Evolutionary conservation across 1,284 basidiomycete genomes (phyloP).

Genomic region (Anthracocystis setariae): DNA sequence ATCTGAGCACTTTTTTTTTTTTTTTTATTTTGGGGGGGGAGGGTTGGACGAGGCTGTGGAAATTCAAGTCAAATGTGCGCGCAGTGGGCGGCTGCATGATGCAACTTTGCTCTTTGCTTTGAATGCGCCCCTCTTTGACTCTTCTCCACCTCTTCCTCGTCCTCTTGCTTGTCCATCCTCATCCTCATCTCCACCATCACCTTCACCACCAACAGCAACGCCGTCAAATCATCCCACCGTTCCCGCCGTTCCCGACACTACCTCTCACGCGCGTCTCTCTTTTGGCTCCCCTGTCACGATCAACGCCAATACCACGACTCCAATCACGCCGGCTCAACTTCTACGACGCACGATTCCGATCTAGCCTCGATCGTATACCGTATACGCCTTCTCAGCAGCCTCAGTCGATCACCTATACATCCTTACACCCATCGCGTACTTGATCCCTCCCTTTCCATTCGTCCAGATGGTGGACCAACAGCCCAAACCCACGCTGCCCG

Average conservation of each 20-base stretch:
- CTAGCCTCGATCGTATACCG: no score
- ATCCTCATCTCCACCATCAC: constrained; percentile 4
- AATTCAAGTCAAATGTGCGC: no score
- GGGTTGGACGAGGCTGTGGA: no score
- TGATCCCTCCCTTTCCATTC: no score
- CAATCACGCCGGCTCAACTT: not conserved
- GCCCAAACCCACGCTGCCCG: constrained; percentile 37
- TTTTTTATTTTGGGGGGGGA: no score
- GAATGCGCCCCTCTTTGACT: no score
- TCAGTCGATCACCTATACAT: constrained; percentile 1
- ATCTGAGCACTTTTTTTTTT: no score
- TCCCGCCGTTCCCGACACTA: constrained; percentile 1
- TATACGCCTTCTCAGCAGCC: no score
- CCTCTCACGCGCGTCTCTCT: constrained; percentile 1
- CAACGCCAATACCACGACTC: not conserved
- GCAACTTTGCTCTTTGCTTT: no score
- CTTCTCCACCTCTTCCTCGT: not conserved
- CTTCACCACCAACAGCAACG: constrained; percentile 12
- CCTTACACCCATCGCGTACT: not conserved
- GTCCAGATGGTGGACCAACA: constrained; percentile 47
- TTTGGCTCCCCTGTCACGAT: not conserved
- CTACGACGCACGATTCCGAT: no score
- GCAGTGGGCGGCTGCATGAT: no score
- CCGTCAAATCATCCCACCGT: constrained; percentile 10
- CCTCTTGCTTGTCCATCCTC: not conserved